These are phyloP conservation scores for Magnaporthiopsis poae DNA, from an alignment of 2,329 filamentous ascomycete genomes.

Conservation along the genomic window DNA sequence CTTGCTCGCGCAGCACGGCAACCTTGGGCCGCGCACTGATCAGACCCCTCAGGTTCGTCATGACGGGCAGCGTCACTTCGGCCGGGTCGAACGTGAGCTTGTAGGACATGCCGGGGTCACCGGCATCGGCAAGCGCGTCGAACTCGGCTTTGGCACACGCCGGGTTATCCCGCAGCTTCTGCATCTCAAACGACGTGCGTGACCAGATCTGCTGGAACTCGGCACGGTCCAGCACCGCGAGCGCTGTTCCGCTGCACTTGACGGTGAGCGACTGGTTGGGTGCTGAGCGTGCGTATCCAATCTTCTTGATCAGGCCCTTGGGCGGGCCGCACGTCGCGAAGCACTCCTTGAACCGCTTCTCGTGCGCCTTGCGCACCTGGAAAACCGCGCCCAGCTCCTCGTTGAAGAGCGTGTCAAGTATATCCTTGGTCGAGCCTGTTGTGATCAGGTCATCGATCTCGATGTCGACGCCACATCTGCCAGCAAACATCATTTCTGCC, in stretches of 20 bases:
- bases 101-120: constrained; percentile 76
- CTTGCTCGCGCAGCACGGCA: constrained; percentile 88
- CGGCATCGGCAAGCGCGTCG: constrained; percentile 60
- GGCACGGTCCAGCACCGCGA: constrained; percentile 60
- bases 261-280: constrained; percentile 69
- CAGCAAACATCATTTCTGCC: constrained; percentile 96
- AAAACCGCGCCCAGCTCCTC: constrained; percentile 94
- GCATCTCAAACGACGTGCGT: constrained; percentile 81
- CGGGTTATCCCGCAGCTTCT: constrained; percentile 80
- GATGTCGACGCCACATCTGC: constrained; percentile 76
- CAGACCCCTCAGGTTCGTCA: constrained; percentile 45
- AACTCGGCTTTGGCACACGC: constrained; percentile 77
- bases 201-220: constrained; percentile 83
- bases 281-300: constrained; percentile 62
- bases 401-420: constrained; percentile 79
- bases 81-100: constrained; percentile 70
- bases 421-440: constrained; percentile 49
- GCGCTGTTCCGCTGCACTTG: constrained; percentile 56
- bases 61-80: constrained; percentile 59
- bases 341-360: constrained; percentile 75
- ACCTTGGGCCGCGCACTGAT: constrained; percentile 61
- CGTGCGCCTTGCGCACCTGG: constrained; percentile 78
- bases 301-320: constrained; percentile 69
- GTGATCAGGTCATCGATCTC: constrained; percentile 66
- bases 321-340: constrained; percentile 86